These are phyloP conservation scores for Aphanomyces cochlioides DNA, from an alignment of 352 stramenopile genomes.

Conservation along the genomic window DNA sequence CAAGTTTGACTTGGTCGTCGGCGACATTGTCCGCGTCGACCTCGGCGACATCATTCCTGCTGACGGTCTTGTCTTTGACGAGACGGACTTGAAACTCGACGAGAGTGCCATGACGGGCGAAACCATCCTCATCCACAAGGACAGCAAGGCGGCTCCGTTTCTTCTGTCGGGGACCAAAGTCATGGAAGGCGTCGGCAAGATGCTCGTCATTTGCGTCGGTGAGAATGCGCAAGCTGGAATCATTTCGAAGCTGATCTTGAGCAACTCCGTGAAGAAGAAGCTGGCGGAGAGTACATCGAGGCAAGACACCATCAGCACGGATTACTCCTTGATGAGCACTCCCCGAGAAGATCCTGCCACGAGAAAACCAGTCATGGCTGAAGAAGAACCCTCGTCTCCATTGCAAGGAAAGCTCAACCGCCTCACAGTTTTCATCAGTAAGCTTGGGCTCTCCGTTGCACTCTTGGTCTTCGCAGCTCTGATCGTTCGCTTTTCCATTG, in stretches of 20 bases:
- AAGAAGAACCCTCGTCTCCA: neutral
- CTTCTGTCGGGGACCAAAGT: slow-evolving; percentile 85
- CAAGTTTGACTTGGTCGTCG: slow-evolving; percentile 41
- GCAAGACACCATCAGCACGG: neutral
- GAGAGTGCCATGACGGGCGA: slow-evolving; percentile 47
- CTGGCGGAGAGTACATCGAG: neutral
- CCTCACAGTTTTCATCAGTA: neutral
- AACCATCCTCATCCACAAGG: slow-evolving; percentile 39
- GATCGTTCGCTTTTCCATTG: slow-evolving; percentile 1
- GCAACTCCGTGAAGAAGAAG: slow-evolving; percentile 22
- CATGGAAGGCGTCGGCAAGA: slow-evolving; percentile 69
- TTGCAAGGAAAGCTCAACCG: slow-evolving; percentile 7
- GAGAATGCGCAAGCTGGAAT: slow-evolving; percentile 60
- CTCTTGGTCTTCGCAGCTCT: neutral
- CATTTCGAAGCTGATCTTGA: slow-evolving; percentile 57
- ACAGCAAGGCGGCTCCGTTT: slow-evolving; percentile 44
- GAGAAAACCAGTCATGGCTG: neutral
- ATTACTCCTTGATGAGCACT: neutral
- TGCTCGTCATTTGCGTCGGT: slow-evolving; percentile 55
- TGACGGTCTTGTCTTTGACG: slow-evolving; percentile 42
- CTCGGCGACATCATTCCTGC: slow-evolving; percentile 43
- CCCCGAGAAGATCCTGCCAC: slow-evolving; percentile 4
- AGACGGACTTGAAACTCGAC: slow-evolving; percentile 41
- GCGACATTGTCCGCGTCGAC: slow-evolving; percentile 42
- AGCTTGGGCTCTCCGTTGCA: neutral